Evolutionary conservation across 352 stramenopile species (phyloP).

Genomic region (Blastocystis sp.): DNA sequence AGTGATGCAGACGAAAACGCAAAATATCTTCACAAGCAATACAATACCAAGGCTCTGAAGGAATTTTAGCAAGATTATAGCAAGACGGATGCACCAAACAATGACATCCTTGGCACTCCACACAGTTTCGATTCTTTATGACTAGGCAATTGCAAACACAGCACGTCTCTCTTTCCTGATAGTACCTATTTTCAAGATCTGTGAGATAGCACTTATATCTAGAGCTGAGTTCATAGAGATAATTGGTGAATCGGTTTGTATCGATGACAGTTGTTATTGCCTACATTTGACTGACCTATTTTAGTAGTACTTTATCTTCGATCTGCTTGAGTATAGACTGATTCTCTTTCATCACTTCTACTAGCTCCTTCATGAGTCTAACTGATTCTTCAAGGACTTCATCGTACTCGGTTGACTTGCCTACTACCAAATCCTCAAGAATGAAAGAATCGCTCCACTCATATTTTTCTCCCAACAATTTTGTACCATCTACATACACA

Average conservation of each 20-base stretch:
- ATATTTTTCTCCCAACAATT: not conserved
- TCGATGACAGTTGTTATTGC: not conserved
- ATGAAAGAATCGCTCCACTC: not conserved
- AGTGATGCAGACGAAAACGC: not conserved
- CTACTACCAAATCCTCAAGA: not conserved
- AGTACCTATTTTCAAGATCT: too few species aligned
- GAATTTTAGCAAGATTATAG: not conserved
- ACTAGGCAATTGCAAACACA: too few species aligned
- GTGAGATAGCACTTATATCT: not conserved
- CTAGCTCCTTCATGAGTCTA: not conserved
- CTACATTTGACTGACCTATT: not conserved
- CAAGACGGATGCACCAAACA: not conserved
- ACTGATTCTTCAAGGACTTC: not conserved
- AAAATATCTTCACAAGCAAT: not conserved
- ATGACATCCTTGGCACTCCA: not conserved
- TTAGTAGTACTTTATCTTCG: not conserved
- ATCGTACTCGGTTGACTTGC: not conserved
- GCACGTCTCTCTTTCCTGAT: too few species aligned
- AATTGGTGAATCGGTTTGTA: not conserved
- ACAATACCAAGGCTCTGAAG: not conserved
- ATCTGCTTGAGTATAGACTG: not conserved
- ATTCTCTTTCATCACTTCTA: not conserved
- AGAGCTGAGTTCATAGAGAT: not conserved
- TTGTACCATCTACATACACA: not conserved
- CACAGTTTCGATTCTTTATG: not conserved